These are phyloP conservation scores for Fennellomyces sp. DNA, from an alignment of 371 early-diverging fungal species.

Conservation along the genomic window DNA sequence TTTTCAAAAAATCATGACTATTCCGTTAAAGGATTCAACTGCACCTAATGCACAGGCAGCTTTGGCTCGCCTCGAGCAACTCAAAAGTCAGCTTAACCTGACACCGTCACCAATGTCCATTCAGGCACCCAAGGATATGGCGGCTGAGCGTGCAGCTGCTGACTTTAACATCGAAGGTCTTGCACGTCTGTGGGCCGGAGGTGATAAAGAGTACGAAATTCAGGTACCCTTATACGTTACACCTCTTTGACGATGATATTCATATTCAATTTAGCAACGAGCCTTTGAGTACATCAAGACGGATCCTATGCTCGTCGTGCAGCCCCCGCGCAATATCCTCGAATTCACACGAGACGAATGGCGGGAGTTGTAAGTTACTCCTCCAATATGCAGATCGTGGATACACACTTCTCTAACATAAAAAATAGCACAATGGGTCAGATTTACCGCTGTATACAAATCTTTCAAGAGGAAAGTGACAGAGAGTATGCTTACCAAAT, in stretches of 20 bases:
- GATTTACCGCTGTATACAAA: conserved; percentile 46
- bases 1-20: conserved; percentile 12
- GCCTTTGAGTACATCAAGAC: conserved; percentile 57
- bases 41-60: conserved; percentile 37
- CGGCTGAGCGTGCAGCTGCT: conserved; percentile 57
- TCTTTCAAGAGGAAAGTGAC: conserved; percentile 17
- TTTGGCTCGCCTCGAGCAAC: conserved; percentile 34
- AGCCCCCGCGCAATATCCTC: conserved; percentile 56
- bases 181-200: conserved; percentile 49
- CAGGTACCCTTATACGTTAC: no score
- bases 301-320: conserved; percentile 61
- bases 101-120: conserved; percentile 40
- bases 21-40: conserved; percentile 25
- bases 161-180: conserved; percentile 58
- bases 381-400: no score
- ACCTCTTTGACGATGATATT: neutral
- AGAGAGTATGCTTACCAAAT: conserved; percentile 18
- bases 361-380: conserved; percentile 59
- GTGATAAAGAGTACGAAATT: conserved; percentile 45
- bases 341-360: conserved; percentile 60
- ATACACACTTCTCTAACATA: neutral
- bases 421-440: conserved; percentile 59
- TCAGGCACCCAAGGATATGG: conserved; percentile 54
- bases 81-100: conserved; percentile 38
- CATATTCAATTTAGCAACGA: conserved; percentile 22